Percentiles rank a stretch among this genome's conserved stretches.
Conservation (phyloP, 2,329 filamentous ascomycete species). For the Periconia digitata region DNA sequence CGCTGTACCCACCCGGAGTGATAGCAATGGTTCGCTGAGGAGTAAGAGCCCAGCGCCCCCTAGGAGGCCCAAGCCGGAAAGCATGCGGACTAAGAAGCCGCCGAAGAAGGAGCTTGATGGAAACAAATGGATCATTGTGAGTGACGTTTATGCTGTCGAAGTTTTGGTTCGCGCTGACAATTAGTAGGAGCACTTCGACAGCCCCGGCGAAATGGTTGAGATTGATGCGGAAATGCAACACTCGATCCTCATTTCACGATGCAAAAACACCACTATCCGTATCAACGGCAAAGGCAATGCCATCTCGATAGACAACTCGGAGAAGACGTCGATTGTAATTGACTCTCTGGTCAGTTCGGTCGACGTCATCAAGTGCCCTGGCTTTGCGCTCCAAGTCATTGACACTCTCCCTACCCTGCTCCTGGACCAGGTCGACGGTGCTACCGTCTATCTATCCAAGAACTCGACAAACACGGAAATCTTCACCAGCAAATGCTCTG, state of each 20-base stretch:
- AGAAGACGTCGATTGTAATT: constrained; percentile 79
- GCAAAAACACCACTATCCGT: constrained; percentile 87
- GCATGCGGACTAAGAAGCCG: constrained; percentile 51
- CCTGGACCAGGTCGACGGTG: constrained; percentile 91
- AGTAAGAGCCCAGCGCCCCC: constrained; percentile 78
- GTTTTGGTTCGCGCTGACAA: constrained; percentile 6
- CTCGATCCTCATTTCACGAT: constrained; percentile 88
- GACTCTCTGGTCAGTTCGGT: constrained; percentile 88
- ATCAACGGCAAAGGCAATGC: constrained; percentile 93
- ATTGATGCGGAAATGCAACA: constrained; percentile 82
- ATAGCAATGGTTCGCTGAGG: constrained; percentile 54
- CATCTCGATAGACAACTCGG: constrained; percentile 92
- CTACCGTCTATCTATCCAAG: constrained; percentile 81
- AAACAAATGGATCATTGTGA: constrained; percentile 89
- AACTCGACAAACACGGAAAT: constrained; percentile 78
- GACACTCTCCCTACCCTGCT: constrained; percentile 84
- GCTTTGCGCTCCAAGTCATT: constrained; percentile 91
- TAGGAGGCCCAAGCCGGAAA: constrained; percentile 60
- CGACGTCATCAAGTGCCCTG: constrained; percentile 92
- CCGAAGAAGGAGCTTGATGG: constrained; percentile 55
- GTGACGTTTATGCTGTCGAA: constrained; percentile 27
- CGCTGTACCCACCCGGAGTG: constrained; percentile 63
- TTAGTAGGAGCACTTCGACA: constrained; percentile 86
- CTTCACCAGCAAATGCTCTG: constrained; percentile 84
- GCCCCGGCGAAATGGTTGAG: constrained; percentile 69